Conservation (phyloP, 352 stramenopile species). For the Phytophthora tentaculata region DNA sequence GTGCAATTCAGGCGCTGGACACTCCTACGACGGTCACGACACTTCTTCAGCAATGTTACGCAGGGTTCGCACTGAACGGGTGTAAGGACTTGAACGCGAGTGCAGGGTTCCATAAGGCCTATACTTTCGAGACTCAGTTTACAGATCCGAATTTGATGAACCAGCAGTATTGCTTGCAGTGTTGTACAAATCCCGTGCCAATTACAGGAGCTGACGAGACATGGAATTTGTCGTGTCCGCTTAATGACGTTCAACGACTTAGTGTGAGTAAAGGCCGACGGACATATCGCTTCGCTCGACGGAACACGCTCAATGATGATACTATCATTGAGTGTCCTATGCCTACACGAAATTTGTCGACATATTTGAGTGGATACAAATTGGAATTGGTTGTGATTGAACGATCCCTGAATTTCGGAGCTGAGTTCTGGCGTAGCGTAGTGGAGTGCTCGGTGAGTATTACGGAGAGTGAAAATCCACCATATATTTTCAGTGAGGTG, state of each 20-base stretch:
- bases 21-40: slow-evolving; percentile 35
- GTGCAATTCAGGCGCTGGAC: slow-evolving; percentile 60
- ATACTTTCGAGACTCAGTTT: slow-evolving; percentile 66
- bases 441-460: slow-evolving; percentile 71
- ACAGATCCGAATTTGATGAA: slow-evolving; percentile 44
- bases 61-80: slow-evolving; percentile 64
- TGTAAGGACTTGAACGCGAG: slow-evolving; percentile 62
- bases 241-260: slow-evolving; percentile 72
- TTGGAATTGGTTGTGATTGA: slow-evolving; percentile 68
- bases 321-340: slow-evolving; percentile 62
- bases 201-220: slow-evolving; percentile 64
- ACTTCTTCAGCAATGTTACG: slow-evolving; percentile 66
- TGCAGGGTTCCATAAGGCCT: slow-evolving; percentile 50
- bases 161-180: slow-evolving; percentile 74
- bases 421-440: slow-evolving; percentile 72
- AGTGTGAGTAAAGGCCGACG: slow-evolving; percentile 66
- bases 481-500: slow-evolving; percentile 56
- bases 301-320: slow-evolving; percentile 57
- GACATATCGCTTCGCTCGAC: slow-evolving; percentile 66
- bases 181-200: slow-evolving; percentile 75
- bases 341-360: slow-evolving; percentile 53
- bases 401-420: slow-evolving; percentile 47
- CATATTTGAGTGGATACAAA: slow-evolving; percentile 64
- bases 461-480: slow-evolving; percentile 47
- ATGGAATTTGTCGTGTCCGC: slow-evolving; percentile 76